A percentile compares a stretch with the other conserved stretches of the same genome.
These are phyloP conservation scores for Penicillium vulpinum DNA, from an alignment of 2,329 filamentous ascomycete species.

Conservation along the genomic window DNA sequence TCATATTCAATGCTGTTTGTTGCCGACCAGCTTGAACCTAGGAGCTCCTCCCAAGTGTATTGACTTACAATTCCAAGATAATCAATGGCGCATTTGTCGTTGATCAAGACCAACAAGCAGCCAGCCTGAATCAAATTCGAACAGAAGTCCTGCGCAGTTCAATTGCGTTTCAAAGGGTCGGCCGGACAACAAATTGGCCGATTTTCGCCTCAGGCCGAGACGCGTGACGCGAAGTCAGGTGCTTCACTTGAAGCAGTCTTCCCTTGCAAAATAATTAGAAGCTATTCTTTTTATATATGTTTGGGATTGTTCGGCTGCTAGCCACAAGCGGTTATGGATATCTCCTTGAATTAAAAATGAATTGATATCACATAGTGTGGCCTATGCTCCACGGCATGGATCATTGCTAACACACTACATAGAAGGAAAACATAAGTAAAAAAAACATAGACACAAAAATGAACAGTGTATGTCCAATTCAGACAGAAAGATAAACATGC, in stretches of 20 bases:
- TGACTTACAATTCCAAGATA: background rate
- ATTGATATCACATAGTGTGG: background rate
- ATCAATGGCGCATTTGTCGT: background rate
- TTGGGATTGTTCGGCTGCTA: too few relatives aligned
- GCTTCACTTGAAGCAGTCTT: constrained; percentile 7
- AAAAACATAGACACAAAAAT: background rate
- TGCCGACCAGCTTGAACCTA: constrained; percentile 2
- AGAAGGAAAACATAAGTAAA: too few relatives aligned
- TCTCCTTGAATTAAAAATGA: background rate
- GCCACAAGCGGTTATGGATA: background rate
- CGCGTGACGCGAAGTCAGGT: constrained; percentile 36
- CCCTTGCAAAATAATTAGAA: background rate
- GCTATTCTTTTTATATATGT: background rate
- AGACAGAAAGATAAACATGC: background rate
- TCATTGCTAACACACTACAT: too few relatives aligned
- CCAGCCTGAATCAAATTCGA: background rate
- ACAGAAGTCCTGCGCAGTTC: background rate
- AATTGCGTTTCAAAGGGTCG: constrained; percentile 1
- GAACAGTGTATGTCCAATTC: background rate
- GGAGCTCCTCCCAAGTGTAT: constrained; percentile 1
- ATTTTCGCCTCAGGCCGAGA: constrained; percentile 31
- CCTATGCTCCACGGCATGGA: too few relatives aligned
- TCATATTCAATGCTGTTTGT: background rate
- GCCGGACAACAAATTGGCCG: constrained; percentile 21
- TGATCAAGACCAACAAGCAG: background rate